phyloP scores from a whole-genome alignment of 164 flowering plant species.

The Nymphaea colorata region DNA sequence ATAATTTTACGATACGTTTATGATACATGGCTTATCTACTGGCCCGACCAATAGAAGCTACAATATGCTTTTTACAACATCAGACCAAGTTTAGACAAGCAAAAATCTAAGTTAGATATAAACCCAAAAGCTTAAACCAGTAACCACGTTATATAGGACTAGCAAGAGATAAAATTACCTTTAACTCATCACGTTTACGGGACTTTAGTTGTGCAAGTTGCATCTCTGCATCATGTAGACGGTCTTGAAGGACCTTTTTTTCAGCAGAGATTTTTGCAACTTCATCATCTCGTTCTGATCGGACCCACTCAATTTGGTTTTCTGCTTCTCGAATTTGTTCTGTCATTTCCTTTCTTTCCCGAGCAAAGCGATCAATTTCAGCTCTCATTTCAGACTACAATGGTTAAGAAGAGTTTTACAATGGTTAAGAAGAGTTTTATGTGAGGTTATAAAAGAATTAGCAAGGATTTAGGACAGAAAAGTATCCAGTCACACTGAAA shows the following conservation, averaged over 20 bases:
- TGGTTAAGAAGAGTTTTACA: conserved; percentile 18
- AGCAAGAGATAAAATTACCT: conserved; percentile 31
- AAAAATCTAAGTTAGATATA: no score
- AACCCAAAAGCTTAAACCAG: no score
- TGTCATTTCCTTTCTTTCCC: conserved; percentile 73
- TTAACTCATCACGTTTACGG: conserved; percentile 92
- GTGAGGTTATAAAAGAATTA: no score
- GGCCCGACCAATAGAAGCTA: no score
- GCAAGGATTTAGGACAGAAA: no score
- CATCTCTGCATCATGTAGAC: conserved; percentile 85
- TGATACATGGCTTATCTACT: no score
- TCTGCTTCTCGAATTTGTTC: conserved; percentile 80
- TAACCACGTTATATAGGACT: no score
- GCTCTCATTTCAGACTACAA: conserved; percentile 82
- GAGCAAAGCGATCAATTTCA: conserved; percentile 74
- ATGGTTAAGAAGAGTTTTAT: conserved; percentile 1
- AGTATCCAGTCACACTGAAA: no score
- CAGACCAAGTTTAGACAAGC: no score
- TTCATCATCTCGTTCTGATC: conserved; percentile 84
- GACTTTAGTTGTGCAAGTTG: conserved; percentile 83
- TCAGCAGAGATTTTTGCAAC: conserved; percentile 59
- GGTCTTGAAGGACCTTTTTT: conserved; percentile 78
- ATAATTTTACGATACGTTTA: no score
- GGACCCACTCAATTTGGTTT: conserved; percentile 89
- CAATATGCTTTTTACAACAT: no score